A percentile compares a stretch with the other conserved stretches of the same genome.
Conservation (phyloP, 805 yeast species). For the Wickerhamiella kazuoi region DNA sequence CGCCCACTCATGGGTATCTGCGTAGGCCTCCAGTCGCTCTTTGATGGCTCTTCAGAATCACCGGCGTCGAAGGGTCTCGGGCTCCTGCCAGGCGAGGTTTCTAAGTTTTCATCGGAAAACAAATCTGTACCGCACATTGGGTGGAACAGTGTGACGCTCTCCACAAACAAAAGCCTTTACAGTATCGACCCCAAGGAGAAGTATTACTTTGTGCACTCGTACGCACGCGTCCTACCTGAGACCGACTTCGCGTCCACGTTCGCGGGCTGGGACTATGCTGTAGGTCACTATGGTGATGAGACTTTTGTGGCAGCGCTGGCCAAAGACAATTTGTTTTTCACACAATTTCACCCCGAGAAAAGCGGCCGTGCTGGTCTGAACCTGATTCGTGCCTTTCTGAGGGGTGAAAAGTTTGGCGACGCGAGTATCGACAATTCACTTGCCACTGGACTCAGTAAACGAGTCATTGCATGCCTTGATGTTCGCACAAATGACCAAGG, state of each 20-base stretch:
- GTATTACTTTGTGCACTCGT: constrained; percentile 92
- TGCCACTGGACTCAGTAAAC: constrained; percentile 51
- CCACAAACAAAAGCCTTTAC: constrained; percentile 26
- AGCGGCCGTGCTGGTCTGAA: constrained; percentile 81
- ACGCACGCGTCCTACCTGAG: constrained; percentile 34
- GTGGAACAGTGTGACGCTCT: constrained; percentile 46
- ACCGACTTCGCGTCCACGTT: constrained; percentile 16
- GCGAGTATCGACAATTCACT: constrained; percentile 5
- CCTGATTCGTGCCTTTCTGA: constrained; percentile 56
- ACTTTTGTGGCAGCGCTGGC: constrained; percentile 66
- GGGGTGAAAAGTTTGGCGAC: constrained; percentile 23
- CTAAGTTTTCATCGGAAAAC: constrained; percentile 38
- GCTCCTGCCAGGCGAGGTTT: constrained; percentile 33
- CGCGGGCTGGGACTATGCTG: constrained; percentile 55
- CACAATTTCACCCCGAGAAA: constrained; percentile 98
- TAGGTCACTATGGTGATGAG: constrained; percentile 60
- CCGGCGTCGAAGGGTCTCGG: constrained; percentile 46
- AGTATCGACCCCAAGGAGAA: constrained; percentile 50
- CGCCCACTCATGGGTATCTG: constrained; percentile 91
- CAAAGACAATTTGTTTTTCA: constrained; percentile 70
- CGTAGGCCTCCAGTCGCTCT: constrained; percentile 84
- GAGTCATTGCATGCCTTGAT: constrained; percentile 91
- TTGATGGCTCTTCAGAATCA: constrained; percentile 58
- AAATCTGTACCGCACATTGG: constrained; percentile 96
- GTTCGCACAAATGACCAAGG: constrained; percentile 92